Evolutionary conservation across 2,329 filamentous ascomycete species (phyloP), one percentile per base, ranked within the genome.

Genomic region (Monosporascus sp.): DNA sequence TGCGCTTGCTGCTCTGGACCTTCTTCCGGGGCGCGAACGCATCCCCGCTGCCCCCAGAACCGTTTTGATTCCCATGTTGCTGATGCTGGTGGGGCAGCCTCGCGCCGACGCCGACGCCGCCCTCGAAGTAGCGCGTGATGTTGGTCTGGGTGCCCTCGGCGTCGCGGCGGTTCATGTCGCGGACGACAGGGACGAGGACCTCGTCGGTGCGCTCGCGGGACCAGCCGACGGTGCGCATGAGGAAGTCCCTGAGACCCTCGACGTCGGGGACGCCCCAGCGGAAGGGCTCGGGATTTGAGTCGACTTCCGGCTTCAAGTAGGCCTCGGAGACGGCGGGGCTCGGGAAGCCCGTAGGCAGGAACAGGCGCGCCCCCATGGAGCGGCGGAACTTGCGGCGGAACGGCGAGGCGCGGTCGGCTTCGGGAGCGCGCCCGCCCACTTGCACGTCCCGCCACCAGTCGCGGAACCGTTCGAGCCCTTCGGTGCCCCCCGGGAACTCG

Each of bases 191-290:
- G 1, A 99, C 90, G 2, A 99, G 81, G 2, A 99, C 89, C 70
- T 99, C 94, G 65, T 99, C 94, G 0, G 93, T 97, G 7, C 91
- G 80, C 70, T 97, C 93, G 68, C 88, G 86, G 52, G 79, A 85
- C 94, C 94, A 99, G 0, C 94, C 94, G 61, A 99, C 90, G 2
- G 93, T 97, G 1, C 82, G 77, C 88, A 95, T 96, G 38, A 99
- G 76, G 64, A 94, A 99, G 26, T 80, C 78, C 7, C 95, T 77
- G 57, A 99, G 74, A 0, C 90, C 89, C 56, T 94, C 89, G 0
- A 99, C 78, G 66, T 99, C 93, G 0, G 94, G 94, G 0, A 97
- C 89, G 31, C 94, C 94, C 94, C 95, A 99, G 68, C 94, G 89
- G 66, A 99, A 99, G 1, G 78, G 74, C 61, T 94, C 87, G 0